phyloP scores from a whole-genome alignment of 768 basidiomycete species.

The Saitozyma podzolica region DNA sequence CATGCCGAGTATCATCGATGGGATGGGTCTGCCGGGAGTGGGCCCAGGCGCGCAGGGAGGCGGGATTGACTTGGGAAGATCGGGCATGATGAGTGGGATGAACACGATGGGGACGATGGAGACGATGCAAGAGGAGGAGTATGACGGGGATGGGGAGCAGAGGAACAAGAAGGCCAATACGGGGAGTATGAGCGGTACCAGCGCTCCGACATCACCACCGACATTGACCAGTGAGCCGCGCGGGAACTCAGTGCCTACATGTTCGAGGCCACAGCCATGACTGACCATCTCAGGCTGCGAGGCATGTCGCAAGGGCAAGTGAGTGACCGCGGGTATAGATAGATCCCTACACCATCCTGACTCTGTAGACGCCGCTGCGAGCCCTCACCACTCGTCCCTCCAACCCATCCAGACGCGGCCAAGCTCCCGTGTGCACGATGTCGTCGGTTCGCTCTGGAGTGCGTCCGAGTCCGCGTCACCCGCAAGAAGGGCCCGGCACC shows the following conservation, averaged over 20 bases:
- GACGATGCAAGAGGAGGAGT: background rate
- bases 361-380: slow-evolving; percentile 36
- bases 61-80: background rate
- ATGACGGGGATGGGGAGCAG: background rate
- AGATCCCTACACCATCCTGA: background rate
- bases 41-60: background rate
- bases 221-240: background rate
- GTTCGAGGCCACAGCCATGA: background rate
- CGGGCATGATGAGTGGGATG: background rate
- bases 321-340: slow-evolving; percentile 4
- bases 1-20: background rate
- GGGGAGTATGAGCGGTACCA: background rate
- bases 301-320: slow-evolving; percentile 44
- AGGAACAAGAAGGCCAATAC: background rate
- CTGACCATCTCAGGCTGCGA: slow-evolving; percentile 32
- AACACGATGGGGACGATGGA: background rate
- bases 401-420: slow-evolving; percentile 38
- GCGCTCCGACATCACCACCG: background rate
- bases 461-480: slow-evolving; percentile 28
- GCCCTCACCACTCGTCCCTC: slow-evolving; percentile 41
- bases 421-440: slow-evolving; percentile 43
- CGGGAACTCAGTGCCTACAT: background rate
- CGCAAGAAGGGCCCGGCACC: slow-evolving; percentile 41
- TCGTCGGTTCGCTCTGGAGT: slow-evolving; percentile 40
- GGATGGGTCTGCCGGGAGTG: background rate